Conservation (phyloP, 208 protist species). For the Trypanosomatidae sp. region DNA sequence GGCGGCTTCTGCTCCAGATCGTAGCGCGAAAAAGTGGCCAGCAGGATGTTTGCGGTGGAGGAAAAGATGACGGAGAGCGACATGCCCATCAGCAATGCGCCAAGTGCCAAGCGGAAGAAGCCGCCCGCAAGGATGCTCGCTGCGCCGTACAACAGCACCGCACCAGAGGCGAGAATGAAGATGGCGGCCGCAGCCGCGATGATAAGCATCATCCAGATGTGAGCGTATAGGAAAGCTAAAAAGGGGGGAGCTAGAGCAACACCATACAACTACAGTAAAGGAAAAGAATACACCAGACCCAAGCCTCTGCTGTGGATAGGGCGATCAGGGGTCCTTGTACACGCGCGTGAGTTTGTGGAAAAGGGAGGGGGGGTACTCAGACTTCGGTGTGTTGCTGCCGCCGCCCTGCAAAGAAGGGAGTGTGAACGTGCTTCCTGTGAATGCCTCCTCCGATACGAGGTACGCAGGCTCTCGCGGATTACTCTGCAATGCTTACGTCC, state of each 20-base stretch:
- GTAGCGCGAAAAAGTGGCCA: slow-evolving; percentile 15
- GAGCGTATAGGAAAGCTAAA: neutral
- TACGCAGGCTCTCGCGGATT: neutral
- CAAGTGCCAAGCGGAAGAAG: slow-evolving; percentile 42
- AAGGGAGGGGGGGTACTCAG: neutral
- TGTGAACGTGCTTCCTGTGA: neutral
- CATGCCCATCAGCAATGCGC: slow-evolving; percentile 44
- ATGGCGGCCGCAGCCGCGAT: slow-evolving; percentile 18
- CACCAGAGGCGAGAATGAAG: slow-evolving; percentile 24
- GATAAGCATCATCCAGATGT: slow-evolving; percentile 9
- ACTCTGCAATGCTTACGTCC: neutral
- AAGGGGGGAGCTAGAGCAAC: neutral
- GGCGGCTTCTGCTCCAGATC: slow-evolving; percentile 9
- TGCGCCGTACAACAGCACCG: slow-evolving; percentile 35
- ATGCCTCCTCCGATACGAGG: neutral
- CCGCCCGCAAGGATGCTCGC: slow-evolving; percentile 39
- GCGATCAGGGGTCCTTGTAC: neutral
- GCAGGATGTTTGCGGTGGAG: slow-evolving; percentile 28
- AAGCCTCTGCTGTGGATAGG: neutral
- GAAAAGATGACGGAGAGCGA: slow-evolving; percentile 48
- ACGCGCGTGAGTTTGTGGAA: neutral
- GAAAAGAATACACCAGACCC: neutral
- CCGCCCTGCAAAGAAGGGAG: neutral
- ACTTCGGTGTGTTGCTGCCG: neutral
- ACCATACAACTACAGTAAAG: neutral